Evolutionary conservation across 371 early-diverging fungal species (phyloP).

Genomic region (Rhizopus arrhizus): DNA sequence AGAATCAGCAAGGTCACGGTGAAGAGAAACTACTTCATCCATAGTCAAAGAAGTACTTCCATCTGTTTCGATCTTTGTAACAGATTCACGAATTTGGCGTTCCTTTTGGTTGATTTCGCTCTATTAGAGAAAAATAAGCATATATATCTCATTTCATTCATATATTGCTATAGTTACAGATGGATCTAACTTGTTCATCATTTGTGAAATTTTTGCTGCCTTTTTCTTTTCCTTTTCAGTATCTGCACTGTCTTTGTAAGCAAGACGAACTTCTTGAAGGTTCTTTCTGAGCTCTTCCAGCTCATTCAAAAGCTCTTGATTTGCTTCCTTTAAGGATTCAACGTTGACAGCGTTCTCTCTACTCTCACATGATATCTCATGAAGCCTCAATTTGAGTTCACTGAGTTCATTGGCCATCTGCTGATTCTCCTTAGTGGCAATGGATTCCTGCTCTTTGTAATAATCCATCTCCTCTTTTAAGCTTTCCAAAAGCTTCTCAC

Average conservation of each 20-base stretch:
- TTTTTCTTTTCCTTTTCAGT: constrained; percentile 79
- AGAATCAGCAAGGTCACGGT: constrained; percentile 77
- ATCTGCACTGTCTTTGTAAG: constrained; percentile 57
- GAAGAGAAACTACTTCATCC: constrained; percentile 75
- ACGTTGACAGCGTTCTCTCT: constrained; percentile 83
- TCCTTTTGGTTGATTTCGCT: constrained; percentile 79
- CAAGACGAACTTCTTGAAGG: constrained; percentile 45
- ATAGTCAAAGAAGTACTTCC: constrained; percentile 54
- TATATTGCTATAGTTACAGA: constrained; percentile 51
- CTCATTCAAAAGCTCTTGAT: constrained; percentile 70
- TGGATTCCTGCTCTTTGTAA: constrained; percentile 63
- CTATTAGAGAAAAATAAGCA: constrained; percentile 16
- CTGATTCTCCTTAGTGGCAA: constrained; percentile 69
- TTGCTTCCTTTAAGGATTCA: constrained; percentile 85
- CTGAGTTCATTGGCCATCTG: constrained; percentile 66
- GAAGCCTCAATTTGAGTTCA: constrained; percentile 81
- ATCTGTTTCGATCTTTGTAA: constrained; percentile 61
- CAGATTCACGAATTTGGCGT: constrained; percentile 74
- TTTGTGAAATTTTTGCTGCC: constrained; percentile 81
- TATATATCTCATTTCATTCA: background rate
- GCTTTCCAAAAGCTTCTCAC: constrained; percentile 58
- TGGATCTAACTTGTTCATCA: constrained; percentile 85
- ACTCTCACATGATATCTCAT: constrained; percentile 83
- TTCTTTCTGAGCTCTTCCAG: constrained; percentile 74
- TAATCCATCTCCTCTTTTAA: constrained; percentile 69